Conservation (phyloP, 495 filamentous ascomycete genomes). For the Penicillium antarcticum region DNA sequence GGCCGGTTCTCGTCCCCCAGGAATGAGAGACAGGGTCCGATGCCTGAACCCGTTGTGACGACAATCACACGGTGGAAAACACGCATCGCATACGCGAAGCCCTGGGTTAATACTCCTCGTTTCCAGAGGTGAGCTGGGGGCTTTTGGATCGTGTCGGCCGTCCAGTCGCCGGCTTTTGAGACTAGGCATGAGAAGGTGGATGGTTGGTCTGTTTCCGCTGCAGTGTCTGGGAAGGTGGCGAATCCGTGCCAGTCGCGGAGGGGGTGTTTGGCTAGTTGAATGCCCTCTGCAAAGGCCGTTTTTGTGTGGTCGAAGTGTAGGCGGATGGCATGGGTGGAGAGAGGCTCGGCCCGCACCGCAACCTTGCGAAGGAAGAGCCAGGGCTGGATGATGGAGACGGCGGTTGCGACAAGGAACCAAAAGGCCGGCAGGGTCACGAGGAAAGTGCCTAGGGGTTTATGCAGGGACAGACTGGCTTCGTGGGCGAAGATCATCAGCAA, state of each 20-base stretch:
- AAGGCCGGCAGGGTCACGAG: constrained; percentile 40
- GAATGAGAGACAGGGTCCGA: constrained; percentile 59
- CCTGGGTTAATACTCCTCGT: constrained; percentile 54
- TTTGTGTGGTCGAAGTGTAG: constrained; percentile 63
- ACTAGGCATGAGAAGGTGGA: constrained; percentile 64
- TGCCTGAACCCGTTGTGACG: constrained; percentile 81
- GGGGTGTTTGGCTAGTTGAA: constrained; percentile 48
- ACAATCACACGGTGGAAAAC: constrained; percentile 68
- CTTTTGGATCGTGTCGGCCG: constrained; percentile 56
- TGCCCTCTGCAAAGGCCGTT: constrained; percentile 44
- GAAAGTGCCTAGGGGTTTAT: constrained; percentile 28
- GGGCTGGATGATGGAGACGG: constrained; percentile 39
- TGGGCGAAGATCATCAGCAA: constrained; percentile 36
- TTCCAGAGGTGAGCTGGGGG: constrained; percentile 51
- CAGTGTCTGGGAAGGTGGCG: constrained; percentile 60
- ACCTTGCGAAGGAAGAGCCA: constrained; percentile 47
- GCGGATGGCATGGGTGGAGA: constrained; percentile 69
- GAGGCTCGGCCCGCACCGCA: constrained; percentile 55
- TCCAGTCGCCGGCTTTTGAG: constrained; percentile 87
- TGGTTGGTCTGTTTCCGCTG: constrained; percentile 6
- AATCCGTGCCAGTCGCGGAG: constrained; percentile 81
- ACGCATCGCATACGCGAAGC: constrained; percentile 68
- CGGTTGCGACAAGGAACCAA: constrained; percentile 39
- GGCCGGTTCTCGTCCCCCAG: constrained; percentile 46
- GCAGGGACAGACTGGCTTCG: constrained; percentile 25